Evolutionary conservation across 345 rosid genomes (phyloP).

Genomic region (Eucalyptus tenuipes): DNA sequence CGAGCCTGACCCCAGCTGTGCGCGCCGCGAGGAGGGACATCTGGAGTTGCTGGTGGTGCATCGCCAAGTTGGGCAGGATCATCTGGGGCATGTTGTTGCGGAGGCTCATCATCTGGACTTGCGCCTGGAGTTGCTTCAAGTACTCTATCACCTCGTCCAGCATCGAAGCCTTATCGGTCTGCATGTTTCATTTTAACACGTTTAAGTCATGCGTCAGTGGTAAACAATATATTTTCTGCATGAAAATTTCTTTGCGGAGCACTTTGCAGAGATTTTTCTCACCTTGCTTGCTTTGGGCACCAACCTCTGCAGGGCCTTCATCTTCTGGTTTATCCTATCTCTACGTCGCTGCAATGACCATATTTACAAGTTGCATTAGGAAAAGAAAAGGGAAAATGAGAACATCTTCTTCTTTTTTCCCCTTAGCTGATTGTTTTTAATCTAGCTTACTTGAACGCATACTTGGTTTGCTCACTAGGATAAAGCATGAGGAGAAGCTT

Average conservation of each 20-base stretch:
- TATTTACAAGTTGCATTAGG: neutral
- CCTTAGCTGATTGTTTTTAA: neutral
- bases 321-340: constrained; percentile 61
- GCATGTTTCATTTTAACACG: neutral
- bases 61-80: neutral
- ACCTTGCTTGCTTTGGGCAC: constrained; percentile 88
- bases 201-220: neutral
- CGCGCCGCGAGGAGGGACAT: constrained; percentile 40
- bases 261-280: neutral
- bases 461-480: neutral
- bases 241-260: neutral
- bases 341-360: constrained; percentile 54
- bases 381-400: neutral
- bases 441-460: neutral
- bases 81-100: constrained; percentile 40
- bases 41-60: constrained; percentile 36
- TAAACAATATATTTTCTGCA: neutral
- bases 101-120: constrained; percentile 65
- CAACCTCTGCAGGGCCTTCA: constrained; percentile 63
- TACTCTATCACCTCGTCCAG: constrained; percentile 92
- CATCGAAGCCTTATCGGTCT: constrained; percentile 98
- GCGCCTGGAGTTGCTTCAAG: constrained; percentile 80
- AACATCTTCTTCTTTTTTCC: neutral
- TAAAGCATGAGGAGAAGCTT: neutral
- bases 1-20: constrained; percentile 19